A percentile compares a stretch with the other conserved stretches of the same genome.
phyloP scores from a whole-genome alignment of 2,329 filamentous ascomycete species.

The Arthrobotrys conoides region DNA sequence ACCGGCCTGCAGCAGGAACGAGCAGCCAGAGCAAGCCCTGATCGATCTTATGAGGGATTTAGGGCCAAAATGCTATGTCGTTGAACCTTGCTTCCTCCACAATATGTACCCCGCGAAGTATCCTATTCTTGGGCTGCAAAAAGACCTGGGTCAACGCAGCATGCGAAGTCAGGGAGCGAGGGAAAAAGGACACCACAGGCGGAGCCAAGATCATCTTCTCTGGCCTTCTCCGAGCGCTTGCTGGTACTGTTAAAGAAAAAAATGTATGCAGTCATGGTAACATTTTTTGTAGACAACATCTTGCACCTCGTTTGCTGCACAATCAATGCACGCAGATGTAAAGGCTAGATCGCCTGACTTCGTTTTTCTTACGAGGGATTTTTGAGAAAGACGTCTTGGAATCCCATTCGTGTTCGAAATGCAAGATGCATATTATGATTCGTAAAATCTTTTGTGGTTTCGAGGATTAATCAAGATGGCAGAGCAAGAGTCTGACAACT shows the following conservation, averaged over 20 bases:
- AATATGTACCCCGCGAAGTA: conserved; percentile 61
- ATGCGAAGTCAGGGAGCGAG: conserved; percentile 58
- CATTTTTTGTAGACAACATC: conserved; percentile 51
- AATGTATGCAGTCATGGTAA: conserved; percentile 59
- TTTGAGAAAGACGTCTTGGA: conserved; percentile 49
- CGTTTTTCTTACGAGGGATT: conserved; percentile 59
- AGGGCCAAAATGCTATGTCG: conserved; percentile 51
- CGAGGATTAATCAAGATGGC: conserved; percentile 50
- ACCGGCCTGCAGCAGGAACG: conserved; percentile 51
- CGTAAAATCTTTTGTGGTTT: conserved; percentile 57
- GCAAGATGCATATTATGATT: conserved; percentile 61
- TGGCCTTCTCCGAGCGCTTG: conserved; percentile 57
- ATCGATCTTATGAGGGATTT: conserved; percentile 61
- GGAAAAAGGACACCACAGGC: conserved; percentile 39
- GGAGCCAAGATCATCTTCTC: conserved; percentile 47
- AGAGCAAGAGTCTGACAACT: conserved; percentile 57
- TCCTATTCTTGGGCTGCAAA: conserved; percentile 60
- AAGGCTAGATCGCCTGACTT: conserved; percentile 60
- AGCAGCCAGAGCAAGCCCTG: conserved; percentile 48
- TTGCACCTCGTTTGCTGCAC: conserved; percentile 60
- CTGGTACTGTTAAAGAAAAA: conserved; percentile 20
- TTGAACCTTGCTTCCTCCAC: conserved; percentile 61
- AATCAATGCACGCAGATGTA: conserved; percentile 61
- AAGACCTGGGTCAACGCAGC: conserved; percentile 58
- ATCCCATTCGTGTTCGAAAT: conserved; percentile 60